A percentile compares a stretch with the other conserved stretches of the same genome.
Evolutionary conservation across 2,329 filamentous ascomycete species (phyloP).

Genomic region (Hirsutella minnesotensis): DNA sequence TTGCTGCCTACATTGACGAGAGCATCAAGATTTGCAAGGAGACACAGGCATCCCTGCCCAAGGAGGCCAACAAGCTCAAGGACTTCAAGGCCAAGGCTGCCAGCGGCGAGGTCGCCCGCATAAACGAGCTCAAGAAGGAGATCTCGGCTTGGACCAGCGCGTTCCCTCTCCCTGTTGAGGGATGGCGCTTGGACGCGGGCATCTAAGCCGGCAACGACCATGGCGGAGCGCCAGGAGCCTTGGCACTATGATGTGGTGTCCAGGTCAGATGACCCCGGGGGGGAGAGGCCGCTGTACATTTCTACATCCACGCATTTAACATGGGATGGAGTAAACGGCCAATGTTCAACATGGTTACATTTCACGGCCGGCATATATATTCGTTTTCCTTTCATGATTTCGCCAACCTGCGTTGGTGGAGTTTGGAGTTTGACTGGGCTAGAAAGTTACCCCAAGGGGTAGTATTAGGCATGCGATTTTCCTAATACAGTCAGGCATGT

Average conservation of each 20-base stretch:
- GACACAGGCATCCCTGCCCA: slow-evolving; percentile 73
- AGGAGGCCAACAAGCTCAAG: slow-evolving; percentile 98
- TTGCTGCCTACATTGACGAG: slow-evolving; percentile 80
- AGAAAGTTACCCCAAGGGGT: no score
- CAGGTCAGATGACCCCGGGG: neutral
- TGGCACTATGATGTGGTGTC: neutral
- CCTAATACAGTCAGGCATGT: no score
- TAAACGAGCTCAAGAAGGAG: slow-evolving; percentile 79
- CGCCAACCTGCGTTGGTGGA: no score
- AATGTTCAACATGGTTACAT: slow-evolving; percentile 16
- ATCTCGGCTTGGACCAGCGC: slow-evolving; percentile 74
- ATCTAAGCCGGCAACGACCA: slow-evolving; percentile 29
- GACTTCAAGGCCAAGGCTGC: slow-evolving; percentile 95
- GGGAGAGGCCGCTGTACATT: neutral
- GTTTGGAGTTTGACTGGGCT: no score
- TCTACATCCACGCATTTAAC: slow-evolving; percentile 9
- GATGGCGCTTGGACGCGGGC: slow-evolving; percentile 51
- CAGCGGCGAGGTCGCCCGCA: slow-evolving; percentile 64
- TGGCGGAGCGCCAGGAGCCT: neutral
- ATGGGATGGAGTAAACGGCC: slow-evolving; percentile 10
- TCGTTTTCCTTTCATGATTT: no score
- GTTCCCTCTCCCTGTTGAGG: slow-evolving; percentile 86
- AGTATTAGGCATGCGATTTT: no score
- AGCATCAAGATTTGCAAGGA: slow-evolving; percentile 84
- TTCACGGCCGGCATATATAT: slow-evolving; percentile 11